Evolutionary conservation across 1,284 basidiomycete species (phyloP).

Genomic region (Cutaneotrichosporon sp.): DNA sequence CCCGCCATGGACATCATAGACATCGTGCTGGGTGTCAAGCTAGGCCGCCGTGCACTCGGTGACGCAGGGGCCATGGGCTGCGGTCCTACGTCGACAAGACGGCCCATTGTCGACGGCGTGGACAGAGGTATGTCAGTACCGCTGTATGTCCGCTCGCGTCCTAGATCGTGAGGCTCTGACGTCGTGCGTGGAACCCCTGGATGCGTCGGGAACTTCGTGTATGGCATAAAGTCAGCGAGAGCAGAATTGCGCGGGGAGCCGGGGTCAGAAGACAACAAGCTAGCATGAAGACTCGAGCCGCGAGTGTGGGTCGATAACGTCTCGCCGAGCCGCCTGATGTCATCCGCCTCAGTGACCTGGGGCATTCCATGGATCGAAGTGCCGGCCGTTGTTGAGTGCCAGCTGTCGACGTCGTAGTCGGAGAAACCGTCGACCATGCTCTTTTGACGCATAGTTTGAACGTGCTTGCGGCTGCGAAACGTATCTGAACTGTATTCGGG

Average conservation of each 20-base stretch:
- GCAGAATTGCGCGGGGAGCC: background rate
- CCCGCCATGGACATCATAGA: constrained; percentile 32
- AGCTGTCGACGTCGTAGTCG: constrained; percentile 42
- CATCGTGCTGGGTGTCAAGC: background rate
- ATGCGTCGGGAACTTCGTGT: no score
- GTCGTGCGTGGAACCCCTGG: background rate
- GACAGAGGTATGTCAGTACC: background rate
- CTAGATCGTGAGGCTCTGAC: background rate
- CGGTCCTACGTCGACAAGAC: background rate
- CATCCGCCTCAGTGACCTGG: constrained; percentile 27
- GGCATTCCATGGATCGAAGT: constrained; percentile 34
- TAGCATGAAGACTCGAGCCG: constrained; percentile 12
- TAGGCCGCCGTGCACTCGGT: background rate
- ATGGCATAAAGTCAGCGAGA: background rate
- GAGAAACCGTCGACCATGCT: constrained; percentile 46
- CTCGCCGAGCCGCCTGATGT: background rate
- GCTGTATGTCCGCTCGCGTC: background rate
- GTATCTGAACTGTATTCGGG: constrained; percentile 26
- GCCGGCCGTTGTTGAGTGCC: constrained; percentile 31
- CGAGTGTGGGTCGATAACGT: constrained; percentile 12
- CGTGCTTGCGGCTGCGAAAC: constrained; percentile 37
- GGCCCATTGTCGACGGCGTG: background rate
- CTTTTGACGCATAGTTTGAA: constrained; percentile 39
- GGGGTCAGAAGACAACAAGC: background rate
- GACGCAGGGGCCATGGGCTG: background rate